Base-by-base conservation (phyloP, 2,329 filamentous ascomycete species). In the Raffaelea ambrosiae region DNA sequence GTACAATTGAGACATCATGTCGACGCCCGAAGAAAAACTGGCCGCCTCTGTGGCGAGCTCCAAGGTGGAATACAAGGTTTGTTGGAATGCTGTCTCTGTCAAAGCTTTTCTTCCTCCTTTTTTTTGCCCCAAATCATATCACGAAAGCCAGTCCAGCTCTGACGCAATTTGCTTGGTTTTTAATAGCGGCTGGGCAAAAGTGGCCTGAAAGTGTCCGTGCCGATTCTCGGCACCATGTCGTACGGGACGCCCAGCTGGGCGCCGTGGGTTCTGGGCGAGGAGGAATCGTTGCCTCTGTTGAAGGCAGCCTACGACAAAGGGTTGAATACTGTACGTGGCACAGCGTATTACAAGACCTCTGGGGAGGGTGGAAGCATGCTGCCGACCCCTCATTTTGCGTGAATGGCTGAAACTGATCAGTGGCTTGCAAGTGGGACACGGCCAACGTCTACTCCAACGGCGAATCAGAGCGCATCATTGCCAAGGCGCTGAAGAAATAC, bases 401-500 rank as follows among this genome's bases (percentile, higher is more conserved):
- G n/a, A 23, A 41, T 7, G 18, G 16, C 5, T 7, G 39, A 41
- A 41, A 23, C 14, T 21, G 9, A 26, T 9, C 16, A 5, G 21
- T 23, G n/a, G n/a, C n/a, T n/a, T n/a, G n/a, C n/a, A n/a, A 47
- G 0, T 68, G 65, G 66, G 66, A 68, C 52, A 76, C 72, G 46
- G 77, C 77, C 33, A 77, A 81, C 54, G 63, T 72, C 44, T 81
- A 83, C 65, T 78, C 73, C 16, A 78, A 86, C 59, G 84, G 84
- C 18, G 63, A 61, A 3, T 82, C 76, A 13, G 84, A 88, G 62
- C 64, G 71, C 48, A 77, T 88, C 56, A 73, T 88, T 51, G 83
- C 72, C 50, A 83, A 82, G 60, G 81, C 83, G 2, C 65, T 87
- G 48, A 77, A 77, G 58, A 67, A 79, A 50, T 85, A 79, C 68